A percentile compares a stretch with the other conserved stretches of the same genome.
Conservation (phyloP, 495 filamentous ascomycete species). For the Daldinia concentrica region DNA sequence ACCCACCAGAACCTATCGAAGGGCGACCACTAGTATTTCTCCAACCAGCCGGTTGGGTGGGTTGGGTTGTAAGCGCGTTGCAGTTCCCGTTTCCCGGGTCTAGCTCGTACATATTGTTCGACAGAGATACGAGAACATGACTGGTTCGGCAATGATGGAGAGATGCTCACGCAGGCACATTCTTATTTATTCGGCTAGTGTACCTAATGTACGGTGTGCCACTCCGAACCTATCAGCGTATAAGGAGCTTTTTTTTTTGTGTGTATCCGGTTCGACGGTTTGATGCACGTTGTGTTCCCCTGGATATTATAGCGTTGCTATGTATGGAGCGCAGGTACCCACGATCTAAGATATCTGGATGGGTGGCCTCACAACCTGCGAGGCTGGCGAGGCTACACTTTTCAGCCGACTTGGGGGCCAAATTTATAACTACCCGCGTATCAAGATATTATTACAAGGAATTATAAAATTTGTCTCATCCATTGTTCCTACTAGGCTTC, state of each 20-base stretch:
- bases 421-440: conserved; percentile 18
- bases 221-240: conserved; percentile 25
- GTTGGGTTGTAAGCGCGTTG: conserved; percentile 22
- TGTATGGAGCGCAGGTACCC: conserved; percentile 26
- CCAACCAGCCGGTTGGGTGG: conserved; percentile 21
- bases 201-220: conserved; percentile 13
- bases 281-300: conserved; percentile 25
- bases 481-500: not conserved
- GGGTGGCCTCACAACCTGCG: conserved; percentile 40
- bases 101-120: conserved; percentile 32
- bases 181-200: conserved; percentile 26
- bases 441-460: conserved; percentile 3
- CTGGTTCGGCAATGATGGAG: conserved; percentile 36
- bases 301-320: conserved; percentile 21
- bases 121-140: conserved; percentile 23
- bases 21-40: conserved; percentile 8
- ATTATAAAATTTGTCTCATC: conserved; percentile 5
- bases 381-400: conserved; percentile 37
- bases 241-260: not conserved
- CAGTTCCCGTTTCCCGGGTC: conserved; percentile 39
- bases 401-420: conserved; percentile 24
- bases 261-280: conserved; percentile 26
- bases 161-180: conserved; percentile 39
- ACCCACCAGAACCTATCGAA: conserved; percentile 7
- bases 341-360: conserved; percentile 38